Evolutionary conservation across 139 green algal genomes (phyloP).

Genomic region (Monoraphidium neglectum): DNA sequence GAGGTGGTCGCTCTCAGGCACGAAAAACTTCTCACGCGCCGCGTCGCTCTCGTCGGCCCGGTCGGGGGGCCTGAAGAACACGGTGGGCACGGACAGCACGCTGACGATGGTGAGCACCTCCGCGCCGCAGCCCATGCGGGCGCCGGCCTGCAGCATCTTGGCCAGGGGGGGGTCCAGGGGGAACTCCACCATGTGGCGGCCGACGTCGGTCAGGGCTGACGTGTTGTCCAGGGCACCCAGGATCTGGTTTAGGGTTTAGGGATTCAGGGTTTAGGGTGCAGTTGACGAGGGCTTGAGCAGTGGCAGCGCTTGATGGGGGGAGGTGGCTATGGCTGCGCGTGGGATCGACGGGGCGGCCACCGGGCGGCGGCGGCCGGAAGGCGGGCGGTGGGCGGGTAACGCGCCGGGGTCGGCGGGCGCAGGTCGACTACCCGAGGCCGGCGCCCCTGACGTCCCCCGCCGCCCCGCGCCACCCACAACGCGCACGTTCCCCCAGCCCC

Average conservation of each 20-base stretch:
- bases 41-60: conserved; percentile 94
- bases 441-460: no score
- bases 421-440: no score
- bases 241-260: conserved; percentile 56
- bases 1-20: conserved; percentile 98
- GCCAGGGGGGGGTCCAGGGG: conserved; percentile 95
- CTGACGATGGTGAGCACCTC: conserved; percentile 82
- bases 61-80: conserved; percentile 90
- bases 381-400: no score
- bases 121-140: conserved; percentile 36
- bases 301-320: no score
- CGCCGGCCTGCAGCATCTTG: conserved; percentile 91
- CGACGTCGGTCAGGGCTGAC: conserved; percentile 46
- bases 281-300: no score
- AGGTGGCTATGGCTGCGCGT: no score
- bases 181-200: conserved; percentile 97
- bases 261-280: no score
- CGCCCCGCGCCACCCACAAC: no score
- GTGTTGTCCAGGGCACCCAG: conserved; percentile 58
- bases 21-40: conserved; percentile 98
- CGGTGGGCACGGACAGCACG: conserved; percentile 91
- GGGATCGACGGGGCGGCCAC: no score
- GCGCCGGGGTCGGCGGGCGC: no score
- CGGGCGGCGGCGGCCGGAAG: no score
- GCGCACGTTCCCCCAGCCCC: no score